Conservation (phyloP, 1,139 yeast genomes). For the Scheffersomyces insectosa region DNA sequence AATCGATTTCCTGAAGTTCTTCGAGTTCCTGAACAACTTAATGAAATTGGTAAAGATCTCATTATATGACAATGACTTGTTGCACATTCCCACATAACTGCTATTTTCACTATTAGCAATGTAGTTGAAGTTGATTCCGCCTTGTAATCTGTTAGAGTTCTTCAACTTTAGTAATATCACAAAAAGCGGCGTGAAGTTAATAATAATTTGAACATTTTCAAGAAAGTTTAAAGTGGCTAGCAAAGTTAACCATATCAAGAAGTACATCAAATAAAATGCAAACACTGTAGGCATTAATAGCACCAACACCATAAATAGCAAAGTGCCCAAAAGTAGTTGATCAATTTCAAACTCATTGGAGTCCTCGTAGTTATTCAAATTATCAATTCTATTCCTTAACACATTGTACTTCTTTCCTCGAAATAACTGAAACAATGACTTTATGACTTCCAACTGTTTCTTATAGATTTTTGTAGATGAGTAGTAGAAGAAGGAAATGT, state of each 20-base stretch:
- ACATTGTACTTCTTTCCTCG: conserved; percentile 88
- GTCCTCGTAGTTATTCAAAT: conserved; percentile 35
- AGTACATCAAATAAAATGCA: conserved; percentile 81
- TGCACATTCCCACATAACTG: conserved; percentile 33
- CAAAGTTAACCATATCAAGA: conserved; percentile 54
- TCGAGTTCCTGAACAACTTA: conserved; percentile 31
- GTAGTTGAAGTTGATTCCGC: conserved; percentile 62
- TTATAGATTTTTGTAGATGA: conserved; percentile 78
- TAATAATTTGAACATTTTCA: conserved; percentile 61
- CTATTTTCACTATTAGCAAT: conserved; percentile 16
- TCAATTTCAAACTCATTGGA: conserved; percentile 65
- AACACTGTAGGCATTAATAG: conserved; percentile 84
- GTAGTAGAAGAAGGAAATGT: conserved; percentile 72
- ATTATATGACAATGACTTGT: conserved; percentile 39
- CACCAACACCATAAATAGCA: conserved; percentile 75
- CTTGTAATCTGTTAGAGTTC: conserved; percentile 86
- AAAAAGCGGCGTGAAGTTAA: conserved; percentile 87
- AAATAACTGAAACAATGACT: conserved; percentile 79
- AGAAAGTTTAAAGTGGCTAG: conserved; percentile 52
- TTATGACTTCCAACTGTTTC: conserved; percentile 68
- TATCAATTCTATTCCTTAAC: conserved; percentile 80
- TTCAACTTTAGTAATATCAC: conserved; percentile 76
- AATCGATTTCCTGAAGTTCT: conserved; percentile 30
- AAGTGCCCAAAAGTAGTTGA: conserved; percentile 84
- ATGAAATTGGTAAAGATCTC: conserved; percentile 41